phyloP scores from a whole-genome alignment of 306 rosid species.

The Sphenostylis stenocarpa region DNA sequence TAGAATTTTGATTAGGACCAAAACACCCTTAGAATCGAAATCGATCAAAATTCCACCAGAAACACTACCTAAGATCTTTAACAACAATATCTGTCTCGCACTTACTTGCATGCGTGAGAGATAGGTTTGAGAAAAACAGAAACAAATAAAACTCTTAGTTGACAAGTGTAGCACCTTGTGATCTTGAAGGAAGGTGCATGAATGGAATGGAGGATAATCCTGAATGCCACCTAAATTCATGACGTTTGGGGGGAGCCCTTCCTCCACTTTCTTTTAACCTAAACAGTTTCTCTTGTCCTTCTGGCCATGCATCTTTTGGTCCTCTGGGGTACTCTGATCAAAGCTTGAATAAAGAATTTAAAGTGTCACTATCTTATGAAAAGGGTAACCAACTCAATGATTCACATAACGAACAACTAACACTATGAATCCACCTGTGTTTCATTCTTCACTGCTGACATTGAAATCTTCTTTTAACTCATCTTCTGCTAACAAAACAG shows the following conservation, averaged over 20 bases:
- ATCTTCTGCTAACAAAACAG: too few relatives aligned
- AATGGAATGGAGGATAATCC: too few relatives aligned
- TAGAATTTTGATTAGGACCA: too few relatives aligned
- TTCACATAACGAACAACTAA: background rate
- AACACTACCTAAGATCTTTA: too few relatives aligned
- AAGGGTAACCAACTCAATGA: conserved; percentile 1
- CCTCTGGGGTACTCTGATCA: background rate
- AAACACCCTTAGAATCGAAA: too few relatives aligned
- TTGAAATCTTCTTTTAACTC: background rate
- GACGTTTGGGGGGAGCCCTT: background rate
- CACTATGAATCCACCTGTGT: background rate
- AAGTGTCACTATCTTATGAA: background rate
- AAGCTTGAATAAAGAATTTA: background rate
- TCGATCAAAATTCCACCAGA: too few relatives aligned
- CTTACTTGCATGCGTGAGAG: background rate
- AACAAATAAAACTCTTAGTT: too few relatives aligned
- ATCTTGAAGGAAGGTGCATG: too few relatives aligned
- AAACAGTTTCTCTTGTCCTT: too few relatives aligned
- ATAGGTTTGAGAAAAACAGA: background rate
- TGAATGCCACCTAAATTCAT: too few relatives aligned
- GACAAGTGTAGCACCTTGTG: too few relatives aligned
- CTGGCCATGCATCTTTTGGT: too few relatives aligned
- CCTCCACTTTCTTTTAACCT: background rate
- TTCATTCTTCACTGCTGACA: background rate
- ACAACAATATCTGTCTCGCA: background rate